These are phyloP conservation scores for Corymbia calophylla DNA, from an alignment of 441 rosid genomes.

Conservation along the genomic window DNA sequence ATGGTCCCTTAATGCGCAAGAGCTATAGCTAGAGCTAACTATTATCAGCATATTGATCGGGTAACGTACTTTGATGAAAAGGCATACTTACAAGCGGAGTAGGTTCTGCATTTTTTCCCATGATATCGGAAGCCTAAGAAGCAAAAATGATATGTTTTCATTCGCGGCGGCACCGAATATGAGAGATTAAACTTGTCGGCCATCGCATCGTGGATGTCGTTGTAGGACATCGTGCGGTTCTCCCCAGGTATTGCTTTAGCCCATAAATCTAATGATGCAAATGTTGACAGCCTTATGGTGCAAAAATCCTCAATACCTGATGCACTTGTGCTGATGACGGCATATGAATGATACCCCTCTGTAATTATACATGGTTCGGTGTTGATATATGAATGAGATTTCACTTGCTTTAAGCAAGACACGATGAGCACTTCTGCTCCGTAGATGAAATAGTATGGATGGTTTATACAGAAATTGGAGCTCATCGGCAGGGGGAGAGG, in stretches of 20 bases:
- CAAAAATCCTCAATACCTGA: accelerated
- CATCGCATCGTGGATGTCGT: not conserved
- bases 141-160: accelerated
- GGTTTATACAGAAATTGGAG: accelerated
- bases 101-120: accelerated
- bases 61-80: too few species aligned
- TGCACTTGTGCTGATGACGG: accelerated
- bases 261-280: accelerated
- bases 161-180: accelerated
- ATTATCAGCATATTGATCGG: not conserved
- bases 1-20: not conserved
- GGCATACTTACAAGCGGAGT: accelerated
- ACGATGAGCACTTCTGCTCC: not conserved
- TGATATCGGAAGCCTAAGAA: accelerated
- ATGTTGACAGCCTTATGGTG: accelerated
- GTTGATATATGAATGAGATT: too few species aligned
- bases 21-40: not conserved
- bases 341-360: not conserved
- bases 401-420: not conserved
- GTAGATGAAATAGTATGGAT: too few species aligned
- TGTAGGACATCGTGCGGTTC: not conserved
- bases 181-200: not conserved
- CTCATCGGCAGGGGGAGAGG: accelerated
- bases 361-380: not conserved
- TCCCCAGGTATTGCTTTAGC: accelerated